phyloP scores from a whole-genome alignment of 2,329 filamentous ascomycete species.

The Verticillium albo-atrum region DNA sequence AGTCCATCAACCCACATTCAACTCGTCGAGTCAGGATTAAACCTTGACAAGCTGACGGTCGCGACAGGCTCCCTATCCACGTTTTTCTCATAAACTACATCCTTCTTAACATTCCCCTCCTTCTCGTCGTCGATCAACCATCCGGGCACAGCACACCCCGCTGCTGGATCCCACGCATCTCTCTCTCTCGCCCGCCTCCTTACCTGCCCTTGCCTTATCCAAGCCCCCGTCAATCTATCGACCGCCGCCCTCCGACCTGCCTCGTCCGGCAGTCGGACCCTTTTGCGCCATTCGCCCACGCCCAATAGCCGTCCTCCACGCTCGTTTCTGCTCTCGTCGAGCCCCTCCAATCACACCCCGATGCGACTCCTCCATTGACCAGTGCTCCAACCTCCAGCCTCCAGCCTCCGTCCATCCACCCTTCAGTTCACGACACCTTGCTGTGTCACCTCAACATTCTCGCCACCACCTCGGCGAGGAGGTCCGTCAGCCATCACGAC shows the following conservation, averaged over 20 bases:
- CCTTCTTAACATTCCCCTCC: background rate
- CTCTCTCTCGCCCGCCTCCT: background rate
- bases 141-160: background rate
- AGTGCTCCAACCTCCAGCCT: constrained; percentile 8
- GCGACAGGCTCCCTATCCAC: background rate
- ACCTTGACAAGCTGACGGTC: background rate
- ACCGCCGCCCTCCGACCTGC: constrained; percentile 8
- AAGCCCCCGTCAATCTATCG: background rate
- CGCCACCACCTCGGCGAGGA: background rate
- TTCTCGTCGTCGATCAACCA: background rate
- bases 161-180: background rate
- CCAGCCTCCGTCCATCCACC: background rate
- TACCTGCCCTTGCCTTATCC: background rate
- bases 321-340: constrained; percentile 12
- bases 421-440: background rate
- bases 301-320: constrained; percentile 28
- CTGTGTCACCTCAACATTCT: background rate
- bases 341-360: constrained; percentile 10
- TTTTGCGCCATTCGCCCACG: constrained; percentile 6
- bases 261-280: background rate
- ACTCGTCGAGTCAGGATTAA: background rate
- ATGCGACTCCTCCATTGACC: constrained; percentile 5
- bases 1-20: background rate
- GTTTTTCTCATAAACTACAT: background rate
- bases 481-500: background rate